Percentiles rank a stretch among this genome's conserved stretches.
Evolutionary conservation across 192 early-diverging fungal species (phyloP).

Genomic region (Fimicolochytrium jonesii): DNA sequence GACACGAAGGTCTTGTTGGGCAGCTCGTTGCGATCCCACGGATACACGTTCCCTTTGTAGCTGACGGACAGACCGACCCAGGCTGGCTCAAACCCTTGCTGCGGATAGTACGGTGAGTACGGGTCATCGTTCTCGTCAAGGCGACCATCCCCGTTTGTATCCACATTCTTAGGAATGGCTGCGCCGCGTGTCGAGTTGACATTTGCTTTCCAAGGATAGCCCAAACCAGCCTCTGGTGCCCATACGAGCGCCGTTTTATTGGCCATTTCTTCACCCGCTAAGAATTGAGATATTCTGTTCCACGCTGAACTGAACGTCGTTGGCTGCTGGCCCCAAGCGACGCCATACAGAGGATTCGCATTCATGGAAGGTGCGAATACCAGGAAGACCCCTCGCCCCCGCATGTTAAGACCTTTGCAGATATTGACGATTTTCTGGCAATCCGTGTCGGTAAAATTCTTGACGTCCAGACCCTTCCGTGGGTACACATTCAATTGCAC

Average conservation of each 20-base stretch:
- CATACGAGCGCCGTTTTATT: constrained; percentile 24
- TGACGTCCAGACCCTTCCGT: constrained; percentile 2
- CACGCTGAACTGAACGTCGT: neutral
- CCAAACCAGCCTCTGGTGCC: constrained; percentile 16
- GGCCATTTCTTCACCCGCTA: neutral
- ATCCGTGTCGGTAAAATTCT: neutral
- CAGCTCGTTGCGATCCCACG: no score
- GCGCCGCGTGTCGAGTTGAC: constrained; percentile 2
- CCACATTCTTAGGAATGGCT: no score
- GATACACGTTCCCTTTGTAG: no score
- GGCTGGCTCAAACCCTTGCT: constrained; percentile 33
- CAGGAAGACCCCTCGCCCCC: constrained; percentile 17
- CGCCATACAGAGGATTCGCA: neutral
- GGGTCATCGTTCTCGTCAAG: constrained; percentile 30
- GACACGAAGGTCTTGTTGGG: no score
- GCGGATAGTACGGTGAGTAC: constrained; percentile 33
- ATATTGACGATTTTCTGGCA: constrained; percentile 1
- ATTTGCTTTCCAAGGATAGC: constrained; percentile 8
- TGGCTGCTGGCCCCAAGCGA: constrained; percentile 21
- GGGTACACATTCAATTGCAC: constrained; percentile 19
- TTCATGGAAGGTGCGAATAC: constrained; percentile 19
- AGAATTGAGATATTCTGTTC: neutral
- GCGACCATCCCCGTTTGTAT: no score
- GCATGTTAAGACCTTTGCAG: constrained; percentile 1
- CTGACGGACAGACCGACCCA: constrained; percentile 32